Percentiles rank a stretch among this genome's conserved stretches.
These are phyloP conservation scores for Penicillium oxalicum DNA, from an alignment of 2,329 filamentous ascomycete genomes.

Conservation along the genomic window DNA sequence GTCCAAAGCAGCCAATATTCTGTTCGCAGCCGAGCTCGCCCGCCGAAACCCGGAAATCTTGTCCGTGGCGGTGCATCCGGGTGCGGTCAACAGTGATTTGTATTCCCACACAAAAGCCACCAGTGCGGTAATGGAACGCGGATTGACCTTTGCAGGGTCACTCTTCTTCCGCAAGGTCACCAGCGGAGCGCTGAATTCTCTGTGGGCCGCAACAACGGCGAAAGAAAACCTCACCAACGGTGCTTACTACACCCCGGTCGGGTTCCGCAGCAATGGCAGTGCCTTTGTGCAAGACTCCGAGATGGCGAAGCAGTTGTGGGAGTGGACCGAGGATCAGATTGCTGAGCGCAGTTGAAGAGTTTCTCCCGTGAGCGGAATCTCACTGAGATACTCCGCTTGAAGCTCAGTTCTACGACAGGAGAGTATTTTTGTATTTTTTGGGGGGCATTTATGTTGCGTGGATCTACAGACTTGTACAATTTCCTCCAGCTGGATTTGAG, in stretches of 20 bases:
- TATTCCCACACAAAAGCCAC: constrained; percentile 28
- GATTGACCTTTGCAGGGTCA: constrained; percentile 14
- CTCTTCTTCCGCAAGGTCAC: constrained; percentile 28
- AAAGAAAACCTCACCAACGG: constrained; percentile 33
- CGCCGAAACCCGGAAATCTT: constrained; percentile 30
- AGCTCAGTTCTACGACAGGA: neutral
- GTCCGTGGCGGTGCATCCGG: constrained; percentile 47
- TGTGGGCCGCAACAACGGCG: constrained; percentile 36
- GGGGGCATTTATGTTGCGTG: no score
- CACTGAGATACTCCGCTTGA: neutral
- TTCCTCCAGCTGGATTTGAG: neutral
- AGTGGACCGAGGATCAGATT: constrained; percentile 40
- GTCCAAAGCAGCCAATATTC: constrained; percentile 47
- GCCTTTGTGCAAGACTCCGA: constrained; percentile 27
- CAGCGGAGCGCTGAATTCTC: constrained; percentile 37
- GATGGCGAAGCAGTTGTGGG: constrained; percentile 36
- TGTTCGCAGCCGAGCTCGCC: constrained; percentile 40
- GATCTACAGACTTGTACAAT: neutral
- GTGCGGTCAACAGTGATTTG: constrained; percentile 40
- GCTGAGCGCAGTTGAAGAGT: constrained; percentile 10
- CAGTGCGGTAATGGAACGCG: constrained; percentile 19
- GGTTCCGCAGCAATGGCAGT: constrained; percentile 26
- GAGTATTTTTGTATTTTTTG: neutral
- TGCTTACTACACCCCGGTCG: constrained; percentile 40
- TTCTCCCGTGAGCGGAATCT: neutral